Percentiles rank a stretch among this genome's conserved stretches.
Evolutionary conservation across 192 early-diverging fungal species (phyloP).

Genomic region (Coemansia sp.): DNA sequence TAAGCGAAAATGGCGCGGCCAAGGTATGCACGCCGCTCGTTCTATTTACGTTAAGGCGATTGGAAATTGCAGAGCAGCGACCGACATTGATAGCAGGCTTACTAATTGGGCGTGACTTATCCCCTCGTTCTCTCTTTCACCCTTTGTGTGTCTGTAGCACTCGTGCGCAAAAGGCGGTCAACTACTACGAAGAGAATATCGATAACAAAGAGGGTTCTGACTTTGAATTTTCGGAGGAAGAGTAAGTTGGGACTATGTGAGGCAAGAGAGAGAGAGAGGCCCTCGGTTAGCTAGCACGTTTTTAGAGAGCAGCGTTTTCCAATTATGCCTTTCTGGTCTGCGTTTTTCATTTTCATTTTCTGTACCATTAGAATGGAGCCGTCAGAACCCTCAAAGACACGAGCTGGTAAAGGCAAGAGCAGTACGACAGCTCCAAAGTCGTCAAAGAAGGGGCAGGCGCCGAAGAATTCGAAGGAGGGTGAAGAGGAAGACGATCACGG

Average conservation of each 20-base stretch:
- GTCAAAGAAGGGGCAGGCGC: neutral
- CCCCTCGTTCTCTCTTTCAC: neutral
- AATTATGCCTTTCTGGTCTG: too few relatives aligned
- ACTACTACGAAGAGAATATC: conserved; percentile 27
- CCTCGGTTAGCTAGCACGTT: neutral
- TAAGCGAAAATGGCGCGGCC: conserved; percentile 26
- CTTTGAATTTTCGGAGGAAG: conserved; percentile 34
- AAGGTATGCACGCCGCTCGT: conserved; percentile 13
- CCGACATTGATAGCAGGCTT: neutral
- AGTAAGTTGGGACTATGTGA: conserved; percentile 15
- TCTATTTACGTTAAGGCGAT: neutral
- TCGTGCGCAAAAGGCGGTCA: conserved; percentile 31
- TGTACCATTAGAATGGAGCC: neutral
- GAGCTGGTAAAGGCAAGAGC: neutral
- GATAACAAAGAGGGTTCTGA: conserved; percentile 32
- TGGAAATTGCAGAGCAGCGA: neutral
- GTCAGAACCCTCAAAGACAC: neutral
- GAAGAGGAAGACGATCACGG: neutral
- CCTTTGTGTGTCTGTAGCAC: neutral
- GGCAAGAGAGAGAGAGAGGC: too few relatives aligned
- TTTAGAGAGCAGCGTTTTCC: neutral
- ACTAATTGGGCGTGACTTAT: neutral
- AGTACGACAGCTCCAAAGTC: neutral
- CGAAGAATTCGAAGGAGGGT: neutral
- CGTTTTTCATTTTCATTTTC: too few relatives aligned